Evolutionary conservation across 179 eudicot species (phyloP).

Genomic region (Drosera spatulata): DNA sequence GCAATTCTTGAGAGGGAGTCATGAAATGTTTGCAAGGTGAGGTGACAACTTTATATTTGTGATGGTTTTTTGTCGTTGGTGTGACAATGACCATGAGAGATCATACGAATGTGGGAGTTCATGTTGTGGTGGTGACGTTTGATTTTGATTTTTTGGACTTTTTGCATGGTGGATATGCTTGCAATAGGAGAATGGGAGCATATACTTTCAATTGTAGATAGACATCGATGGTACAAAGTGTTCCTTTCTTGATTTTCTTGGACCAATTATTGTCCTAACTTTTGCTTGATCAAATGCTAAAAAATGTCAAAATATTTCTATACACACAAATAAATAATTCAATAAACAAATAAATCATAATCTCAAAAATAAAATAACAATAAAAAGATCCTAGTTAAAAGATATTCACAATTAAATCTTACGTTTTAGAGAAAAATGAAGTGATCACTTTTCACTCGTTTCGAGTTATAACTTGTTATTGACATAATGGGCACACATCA

Average conservation of each 20-base stretch:
- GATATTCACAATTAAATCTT: too few relatives aligned
- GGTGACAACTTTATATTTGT: constrained; percentile 17
- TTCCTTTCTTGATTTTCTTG: not conserved
- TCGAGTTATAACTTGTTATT: too few relatives aligned
- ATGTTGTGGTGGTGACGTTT: not conserved
- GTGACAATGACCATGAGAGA: too few relatives aligned
- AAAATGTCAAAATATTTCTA: too few relatives aligned
- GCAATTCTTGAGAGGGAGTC: constrained; percentile 12
- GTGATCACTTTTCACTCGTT: too few relatives aligned
- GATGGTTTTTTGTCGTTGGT: constrained; percentile 17
- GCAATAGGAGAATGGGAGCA: not conserved
- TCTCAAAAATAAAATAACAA: too few relatives aligned
- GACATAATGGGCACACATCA: too few relatives aligned
- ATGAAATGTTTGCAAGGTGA: constrained; percentile 25
- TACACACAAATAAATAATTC: too few relatives aligned
- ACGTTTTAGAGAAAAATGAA: too few relatives aligned
- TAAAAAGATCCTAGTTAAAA: too few relatives aligned
- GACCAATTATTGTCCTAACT: not conserved
- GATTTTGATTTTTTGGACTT: not conserved
- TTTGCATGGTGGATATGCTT: not conserved
- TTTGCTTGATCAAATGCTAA: too few relatives aligned
- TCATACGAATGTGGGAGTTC: constrained; percentile 3
- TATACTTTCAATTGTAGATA: not conserved
- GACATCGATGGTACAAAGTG: not conserved
- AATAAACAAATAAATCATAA: too few relatives aligned